Conservation (phyloP, 805 yeast genomes). For the Sugiyamaella boreocaroliniensis region DNA sequence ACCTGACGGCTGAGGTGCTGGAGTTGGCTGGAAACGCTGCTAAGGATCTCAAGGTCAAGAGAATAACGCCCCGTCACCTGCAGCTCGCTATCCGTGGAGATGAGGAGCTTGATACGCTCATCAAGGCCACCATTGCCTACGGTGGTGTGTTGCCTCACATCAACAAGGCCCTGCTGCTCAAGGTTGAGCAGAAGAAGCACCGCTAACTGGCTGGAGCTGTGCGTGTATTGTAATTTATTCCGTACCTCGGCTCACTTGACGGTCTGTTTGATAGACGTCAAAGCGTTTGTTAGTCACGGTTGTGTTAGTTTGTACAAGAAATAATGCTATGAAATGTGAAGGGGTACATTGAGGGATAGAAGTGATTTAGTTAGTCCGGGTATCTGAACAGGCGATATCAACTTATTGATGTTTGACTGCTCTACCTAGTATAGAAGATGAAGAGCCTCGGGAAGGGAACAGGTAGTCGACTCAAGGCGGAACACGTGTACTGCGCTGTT, state of each 20-base stretch:
- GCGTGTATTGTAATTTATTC: not conserved
- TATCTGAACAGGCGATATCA: too few species aligned
- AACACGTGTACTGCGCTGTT: too few species aligned
- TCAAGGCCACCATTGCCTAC: constrained; percentile 85
- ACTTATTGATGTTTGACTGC: too few species aligned
- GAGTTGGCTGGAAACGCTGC: constrained; percentile 99
- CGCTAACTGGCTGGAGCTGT: not conserved
- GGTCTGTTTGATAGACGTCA: too few species aligned
- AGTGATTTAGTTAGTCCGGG: too few species aligned
- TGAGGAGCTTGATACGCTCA: constrained; percentile 90
- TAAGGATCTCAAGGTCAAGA: constrained; percentile 86
- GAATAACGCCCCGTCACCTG: constrained; percentile 96
- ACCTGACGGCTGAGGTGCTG: constrained; percentile 92
- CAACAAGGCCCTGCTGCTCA: constrained; percentile 70
- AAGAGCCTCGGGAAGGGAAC: too few species aligned
- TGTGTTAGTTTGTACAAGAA: not conserved
- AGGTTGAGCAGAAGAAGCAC: constrained; percentile 51
- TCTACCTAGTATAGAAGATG: too few species aligned
- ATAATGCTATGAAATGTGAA: not conserved
- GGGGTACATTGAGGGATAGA: too few species aligned
- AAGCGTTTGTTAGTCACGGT: not conserved
- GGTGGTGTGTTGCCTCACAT: constrained; percentile 98
- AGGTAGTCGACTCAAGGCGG: too few species aligned
- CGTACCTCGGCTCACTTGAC: not conserved
- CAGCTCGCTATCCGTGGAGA: constrained; percentile 97